Conservation (phyloP, 2,329 filamentous ascomycete genomes). For the Hypomyces rosellus region DNA sequence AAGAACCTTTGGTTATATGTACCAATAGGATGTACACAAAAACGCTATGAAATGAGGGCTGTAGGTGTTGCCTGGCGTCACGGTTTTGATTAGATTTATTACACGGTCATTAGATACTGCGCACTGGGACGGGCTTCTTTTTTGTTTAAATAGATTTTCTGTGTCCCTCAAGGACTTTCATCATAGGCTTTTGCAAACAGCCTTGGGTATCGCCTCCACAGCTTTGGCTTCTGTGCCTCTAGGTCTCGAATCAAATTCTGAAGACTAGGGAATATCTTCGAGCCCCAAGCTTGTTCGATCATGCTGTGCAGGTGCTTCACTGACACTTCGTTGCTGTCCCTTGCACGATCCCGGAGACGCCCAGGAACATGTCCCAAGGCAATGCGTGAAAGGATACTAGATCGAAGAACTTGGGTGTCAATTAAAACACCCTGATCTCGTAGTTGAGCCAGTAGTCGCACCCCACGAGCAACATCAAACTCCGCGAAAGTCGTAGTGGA, state of each 20-base stretch:
- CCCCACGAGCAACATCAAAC: slow-evolving; percentile 31
- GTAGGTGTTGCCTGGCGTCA: slow-evolving; percentile 22
- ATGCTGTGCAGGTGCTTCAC: slow-evolving; percentile 24
- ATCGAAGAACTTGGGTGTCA: slow-evolving; percentile 25
- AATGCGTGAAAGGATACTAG: slow-evolving; percentile 24
- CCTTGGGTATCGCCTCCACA: slow-evolving; percentile 25
- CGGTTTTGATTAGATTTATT: slow-evolving; percentile 16
- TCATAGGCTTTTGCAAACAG: slow-evolving; percentile 24
- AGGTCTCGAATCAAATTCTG: slow-evolving; percentile 20
- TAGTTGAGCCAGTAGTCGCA: slow-evolving; percentile 29
- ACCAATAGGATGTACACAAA: slow-evolving; percentile 22
- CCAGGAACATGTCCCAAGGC: slow-evolving; percentile 23
- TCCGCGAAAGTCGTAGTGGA: slow-evolving; percentile 13
- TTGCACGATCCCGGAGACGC: slow-evolving; percentile 20
- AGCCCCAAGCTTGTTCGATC: slow-evolving; percentile 30
- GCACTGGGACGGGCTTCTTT: slow-evolving; percentile 3
- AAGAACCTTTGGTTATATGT: slow-evolving; percentile 16
- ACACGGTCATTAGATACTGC: slow-evolving; percentile 11
- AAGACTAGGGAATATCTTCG: slow-evolving; percentile 21
- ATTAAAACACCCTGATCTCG: slow-evolving; percentile 31
- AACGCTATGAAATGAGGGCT: slow-evolving; percentile 17
- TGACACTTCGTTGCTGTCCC: slow-evolving; percentile 27
- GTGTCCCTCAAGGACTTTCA: slow-evolving; percentile 4
- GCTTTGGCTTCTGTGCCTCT: slow-evolving; percentile 22
- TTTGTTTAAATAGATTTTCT: slow-evolving; percentile 3